Evolutionary conservation across 164 flowering plant genomes (phyloP), one percentile per base, ranked within the genome.

Genomic region (Chimonanthus salicifolius): DNA sequence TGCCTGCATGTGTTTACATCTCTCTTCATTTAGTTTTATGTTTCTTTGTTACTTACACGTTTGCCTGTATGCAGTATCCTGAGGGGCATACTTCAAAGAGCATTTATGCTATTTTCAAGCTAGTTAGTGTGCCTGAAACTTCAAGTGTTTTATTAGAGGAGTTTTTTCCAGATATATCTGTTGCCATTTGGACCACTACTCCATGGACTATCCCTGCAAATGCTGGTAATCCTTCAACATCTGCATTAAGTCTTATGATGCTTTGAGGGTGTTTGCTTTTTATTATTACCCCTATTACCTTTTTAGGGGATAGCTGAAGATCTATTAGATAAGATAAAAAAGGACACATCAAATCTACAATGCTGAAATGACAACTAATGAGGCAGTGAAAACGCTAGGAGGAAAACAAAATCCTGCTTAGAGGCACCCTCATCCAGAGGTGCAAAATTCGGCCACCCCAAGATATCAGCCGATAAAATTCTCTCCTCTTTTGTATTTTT

Each of bases 191-290:
- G 99, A 95, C 99, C 58, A 95, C 99, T 54, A 95, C 99, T 77
- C 99, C 99, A 20, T 96, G 98, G 99, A 96, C 99, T 58, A 79
- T 96, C 80, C 99, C 98, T 51, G 98, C 98, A 75, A 95, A 95
- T 88, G 97, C 97, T 79, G 98, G 99, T 95, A 81, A 77, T 79
- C 64, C 2, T 48, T 65, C 67, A 16, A 54, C 47, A 46, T n/a
- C 16, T 70, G 33, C 50, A 21, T 33, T 15, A 49, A 64, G 33
- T 11, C 68, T 77, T 65, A 45, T 44, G 43, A 33, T 65, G 68
- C 11, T 65, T 13, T 65, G 3, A 43, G 15, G 9, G 4, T 54
- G 33, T 33, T 33, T 33, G 33, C 33, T 33, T 33, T 33, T 54
- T 54, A 54, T 54, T 54, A 10, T 6, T 11, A 1, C 10, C 15